phyloP scores from a whole-genome alignment of 345 rosid species.

The Pelargonium nanum region DNA sequence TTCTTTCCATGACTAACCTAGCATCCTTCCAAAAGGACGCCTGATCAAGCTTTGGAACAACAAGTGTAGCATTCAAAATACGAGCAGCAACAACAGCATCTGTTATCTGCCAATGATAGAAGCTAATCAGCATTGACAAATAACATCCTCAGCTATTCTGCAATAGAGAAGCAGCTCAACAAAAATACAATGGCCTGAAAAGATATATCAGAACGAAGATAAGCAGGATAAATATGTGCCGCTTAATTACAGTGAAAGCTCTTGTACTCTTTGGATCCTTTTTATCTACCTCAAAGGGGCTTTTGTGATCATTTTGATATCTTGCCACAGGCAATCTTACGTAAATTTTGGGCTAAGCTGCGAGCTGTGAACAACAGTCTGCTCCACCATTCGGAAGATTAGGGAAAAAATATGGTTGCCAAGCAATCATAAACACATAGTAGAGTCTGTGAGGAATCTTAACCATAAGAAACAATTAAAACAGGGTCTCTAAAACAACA shows the following conservation, averaged over 20 bases:
- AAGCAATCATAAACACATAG: not conserved
- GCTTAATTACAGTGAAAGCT: not conserved
- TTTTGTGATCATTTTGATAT: not conserved
- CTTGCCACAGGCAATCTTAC: not conserved
- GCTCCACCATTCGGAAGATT: not conserved
- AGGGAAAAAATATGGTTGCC: not conserved
- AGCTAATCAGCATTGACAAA: not conserved
- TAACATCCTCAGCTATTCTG: not conserved
- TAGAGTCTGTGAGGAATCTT: not conserved
- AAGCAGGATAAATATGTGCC: no score
- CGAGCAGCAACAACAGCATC: constrained; percentile 99
- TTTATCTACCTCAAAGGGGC: not conserved
- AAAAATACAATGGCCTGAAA: not conserved
- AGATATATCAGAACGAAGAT: no score
- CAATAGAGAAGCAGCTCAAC: constrained; percentile 1
- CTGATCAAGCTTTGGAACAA: constrained; percentile 87
- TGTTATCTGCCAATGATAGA: constrained; percentile 47
- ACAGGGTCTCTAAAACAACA: not conserved
- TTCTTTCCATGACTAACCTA: constrained; percentile 37
- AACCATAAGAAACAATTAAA: not conserved
- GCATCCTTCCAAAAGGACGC: constrained; percentile 97
- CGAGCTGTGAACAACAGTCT: not conserved
- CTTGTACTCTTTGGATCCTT: not conserved
- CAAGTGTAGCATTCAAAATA: constrained; percentile 88
- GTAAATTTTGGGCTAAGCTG: not conserved